Evolutionary conservation across 345 rosid genomes (phyloP), one percentile per base, ranked within the genome.

Genomic region (Anastatica hierochuntica): DNA sequence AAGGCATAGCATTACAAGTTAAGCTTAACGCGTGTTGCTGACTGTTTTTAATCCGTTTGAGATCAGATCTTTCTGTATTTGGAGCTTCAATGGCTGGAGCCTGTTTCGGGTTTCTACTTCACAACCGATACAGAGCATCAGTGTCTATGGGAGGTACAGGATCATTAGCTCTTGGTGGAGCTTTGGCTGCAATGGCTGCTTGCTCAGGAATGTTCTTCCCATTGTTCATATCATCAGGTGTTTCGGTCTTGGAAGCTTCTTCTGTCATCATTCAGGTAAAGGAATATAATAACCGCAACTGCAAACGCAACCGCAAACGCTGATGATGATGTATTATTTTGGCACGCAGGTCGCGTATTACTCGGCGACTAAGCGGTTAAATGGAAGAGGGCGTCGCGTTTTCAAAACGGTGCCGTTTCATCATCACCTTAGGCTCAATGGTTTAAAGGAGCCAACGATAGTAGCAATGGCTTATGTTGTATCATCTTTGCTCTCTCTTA

Each of bases 81-180:
- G 98, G 96, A 69, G 77, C 92, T 52, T 78, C 96, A 3, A 87
- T 90, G 98, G 96, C 95, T 2, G 98, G 95, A 71, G 89, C 95
- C 48, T 84, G 95, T 74, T 74, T 82, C 50, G 96, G 98, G 49
- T 90, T 90, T 67, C 84, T 87, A 62, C 60, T 85, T 63, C 96
- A 87, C 71, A 87, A 87, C 29, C 74, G 89, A 24, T 79, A 90
- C 69, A 82, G 73, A 65, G 94, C 96, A 63, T 81, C 95, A 6
- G 73, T 90, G 16, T 75, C 75, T 7, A 84, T 90, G 92, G 98
- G 96, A 42, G 74, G 74, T 33, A 82, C 84, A 1, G 96, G 98
- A 62, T 82, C 96, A 3, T 69, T 81, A 72, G 98, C 92, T 63
- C 68, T 87, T 5, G 98, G 96, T 55, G 96, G 87, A 43, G 98